phyloP scores from a whole-genome alignment of 257 asterid species.

The Capsicum rhomboideum region DNA sequence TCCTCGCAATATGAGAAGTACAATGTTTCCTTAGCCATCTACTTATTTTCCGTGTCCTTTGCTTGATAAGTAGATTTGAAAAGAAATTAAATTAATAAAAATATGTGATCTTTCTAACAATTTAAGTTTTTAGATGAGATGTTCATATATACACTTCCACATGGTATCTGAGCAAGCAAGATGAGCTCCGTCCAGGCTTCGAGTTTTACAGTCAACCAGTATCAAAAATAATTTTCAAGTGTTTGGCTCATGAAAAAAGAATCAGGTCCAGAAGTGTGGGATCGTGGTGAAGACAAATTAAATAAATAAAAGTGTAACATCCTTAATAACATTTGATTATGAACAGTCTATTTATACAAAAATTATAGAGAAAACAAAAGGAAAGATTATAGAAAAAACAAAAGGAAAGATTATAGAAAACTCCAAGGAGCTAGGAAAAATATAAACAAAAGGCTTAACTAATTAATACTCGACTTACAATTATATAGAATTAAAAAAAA shows the following conservation, averaged over 20 bases:
- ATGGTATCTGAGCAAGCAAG: neutral
- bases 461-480: neutral
- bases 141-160: neutral
- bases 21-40: neutral
- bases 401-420: neutral
- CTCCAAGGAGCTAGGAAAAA: neutral
- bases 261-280: neutral
- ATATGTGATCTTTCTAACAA: neutral
- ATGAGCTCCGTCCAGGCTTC: neutral
- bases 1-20: neutral
- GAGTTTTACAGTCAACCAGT: neutral
- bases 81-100: neutral
- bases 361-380: too few species aligned
- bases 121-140: neutral
- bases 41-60: neutral
- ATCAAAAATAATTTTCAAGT: neutral
- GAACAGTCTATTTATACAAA: too few species aligned
- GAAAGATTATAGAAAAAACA: too few species aligned
- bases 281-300: neutral
- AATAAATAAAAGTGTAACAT: neutral
- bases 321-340: too few species aligned
- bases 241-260: neutral
- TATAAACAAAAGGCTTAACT: neutral
- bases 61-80: neutral
- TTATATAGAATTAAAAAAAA: neutral